phyloP scores from a whole-genome alignment of 2,329 filamentous ascomycete species.

The Trichoderma sp. region DNA sequence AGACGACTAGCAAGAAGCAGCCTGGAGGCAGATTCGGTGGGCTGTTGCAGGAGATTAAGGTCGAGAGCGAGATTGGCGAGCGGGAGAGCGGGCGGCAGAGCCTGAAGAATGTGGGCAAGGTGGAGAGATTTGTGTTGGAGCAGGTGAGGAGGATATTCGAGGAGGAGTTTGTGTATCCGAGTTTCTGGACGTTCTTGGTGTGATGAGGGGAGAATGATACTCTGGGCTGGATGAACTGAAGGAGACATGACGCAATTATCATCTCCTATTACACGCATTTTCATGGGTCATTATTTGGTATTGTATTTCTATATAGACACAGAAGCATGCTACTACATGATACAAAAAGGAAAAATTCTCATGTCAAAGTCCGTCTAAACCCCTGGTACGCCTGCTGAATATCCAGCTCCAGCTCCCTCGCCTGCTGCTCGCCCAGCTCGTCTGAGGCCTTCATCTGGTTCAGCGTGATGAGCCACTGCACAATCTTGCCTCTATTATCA shows the following conservation, averaged over 20 bases:
- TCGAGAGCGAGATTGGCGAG: slow-evolving; percentile 96
- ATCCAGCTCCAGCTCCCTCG: slow-evolving; percentile 84
- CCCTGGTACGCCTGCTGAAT: slow-evolving; percentile 93
- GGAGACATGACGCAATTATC: background rate
- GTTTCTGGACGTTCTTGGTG: slow-evolving; percentile 96
- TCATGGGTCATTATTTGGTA: background rate
- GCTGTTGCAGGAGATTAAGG: slow-evolving; percentile 85
- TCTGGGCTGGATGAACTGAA: background rate
- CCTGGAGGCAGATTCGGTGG: slow-evolving; percentile 57
- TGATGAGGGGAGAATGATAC: slow-evolving; percentile 38
- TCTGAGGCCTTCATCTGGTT: slow-evolving; percentile 98
- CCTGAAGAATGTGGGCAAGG: slow-evolving; percentile 97
- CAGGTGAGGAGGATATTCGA: slow-evolving; percentile 97
- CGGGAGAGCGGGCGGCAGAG: slow-evolving; percentile 90
- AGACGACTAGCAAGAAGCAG: slow-evolving; percentile 29
- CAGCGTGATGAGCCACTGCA: slow-evolving; percentile 94
- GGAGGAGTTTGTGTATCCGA: slow-evolving; percentile 97
- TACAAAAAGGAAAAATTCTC: slow-evolving; percentile 21
- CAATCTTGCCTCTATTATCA: slow-evolving; percentile 92
- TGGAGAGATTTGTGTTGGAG: slow-evolving; percentile 94
- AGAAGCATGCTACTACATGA: background rate
- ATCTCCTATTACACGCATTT: background rate
- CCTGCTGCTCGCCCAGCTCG: slow-evolving; percentile 82
- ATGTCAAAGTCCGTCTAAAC: slow-evolving; percentile 77
- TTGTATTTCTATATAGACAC: background rate